Evolutionary conservation across 331 rosid genomes (phyloP).

Genomic region (Cydonia oblonga): DNA sequence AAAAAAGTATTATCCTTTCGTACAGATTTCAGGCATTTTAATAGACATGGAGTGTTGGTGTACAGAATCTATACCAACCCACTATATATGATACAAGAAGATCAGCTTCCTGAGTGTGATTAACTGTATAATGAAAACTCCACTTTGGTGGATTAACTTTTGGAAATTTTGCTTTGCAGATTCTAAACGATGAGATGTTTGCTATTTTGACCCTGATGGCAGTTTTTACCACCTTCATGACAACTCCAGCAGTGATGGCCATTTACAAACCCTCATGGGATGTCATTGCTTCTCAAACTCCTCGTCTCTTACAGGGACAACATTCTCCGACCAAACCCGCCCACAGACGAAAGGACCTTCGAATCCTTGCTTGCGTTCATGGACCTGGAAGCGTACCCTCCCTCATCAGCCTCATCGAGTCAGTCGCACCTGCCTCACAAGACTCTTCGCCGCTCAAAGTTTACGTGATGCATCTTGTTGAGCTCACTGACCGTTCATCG

Average conservation of each 20-base stretch:
- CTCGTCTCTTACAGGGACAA: conserved; percentile 1
- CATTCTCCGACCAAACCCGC: neutral
- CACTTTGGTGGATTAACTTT: too few species aligned
- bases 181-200: conserved; percentile 61
- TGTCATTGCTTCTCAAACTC: conserved; percentile 22
- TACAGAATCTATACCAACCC: too few species aligned
- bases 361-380: conserved; percentile 60
- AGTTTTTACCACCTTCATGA: conserved; percentile 74
- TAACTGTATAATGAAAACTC: too few species aligned
- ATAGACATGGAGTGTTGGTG: too few species aligned
- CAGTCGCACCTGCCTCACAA: conserved; percentile 28
- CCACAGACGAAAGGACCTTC: conserved; percentile 15
- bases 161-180: conserved; percentile 22
- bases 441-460: conserved; percentile 33
- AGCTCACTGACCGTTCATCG: conserved; percentile 70
- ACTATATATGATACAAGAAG: too few species aligned
- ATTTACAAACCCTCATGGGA: conserved; percentile 50
- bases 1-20: too few species aligned
- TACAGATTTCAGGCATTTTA: too few species aligned
- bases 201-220: conserved; percentile 88
- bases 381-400: conserved; percentile 50
- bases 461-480: conserved; percentile 63
- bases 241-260: conserved; percentile 68
- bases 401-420: conserved; percentile 43
- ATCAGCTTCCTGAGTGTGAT: too few species aligned